Evolutionary conservation across 371 early-diverging fungal genomes (phyloP).

Genomic region (Mortierella sp.): DNA sequence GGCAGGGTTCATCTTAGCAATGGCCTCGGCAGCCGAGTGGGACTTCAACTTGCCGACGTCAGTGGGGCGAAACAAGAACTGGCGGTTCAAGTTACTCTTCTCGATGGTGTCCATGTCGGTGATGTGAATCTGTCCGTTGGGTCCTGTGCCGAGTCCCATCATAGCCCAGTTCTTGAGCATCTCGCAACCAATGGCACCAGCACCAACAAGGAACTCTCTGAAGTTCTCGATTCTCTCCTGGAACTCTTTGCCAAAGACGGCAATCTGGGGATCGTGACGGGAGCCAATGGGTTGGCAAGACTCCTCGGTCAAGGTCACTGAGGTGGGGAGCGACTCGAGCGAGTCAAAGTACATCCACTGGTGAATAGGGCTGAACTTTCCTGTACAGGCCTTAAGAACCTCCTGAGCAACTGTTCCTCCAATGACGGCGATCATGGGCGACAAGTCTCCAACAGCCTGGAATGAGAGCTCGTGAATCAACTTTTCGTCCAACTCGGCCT

Average conservation of each 20-base stretch:
- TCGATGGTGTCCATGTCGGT: conserved; percentile 99
- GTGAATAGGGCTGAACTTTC: conserved; percentile 96
- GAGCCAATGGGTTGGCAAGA: conserved; percentile 82
- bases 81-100: conserved; percentile 98
- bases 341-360: conserved; percentile 99
- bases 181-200: conserved; percentile 99
- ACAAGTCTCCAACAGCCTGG: conserved; percentile 90
- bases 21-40: conserved; percentile 94
- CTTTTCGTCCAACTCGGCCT: conserved; percentile 89
- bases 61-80: conserved; percentile 95
- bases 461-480: conserved; percentile 89
- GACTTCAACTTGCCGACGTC: conserved; percentile 98
- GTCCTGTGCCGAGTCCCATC: conserved; percentile 97
- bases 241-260: conserved; percentile 95
- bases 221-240: conserved; percentile 90
- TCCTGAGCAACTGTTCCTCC: conserved; percentile 99
- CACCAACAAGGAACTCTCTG: conserved; percentile 97
- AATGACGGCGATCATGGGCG: conserved; percentile 98
- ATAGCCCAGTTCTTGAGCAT: conserved; percentile 99
- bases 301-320: conserved; percentile 76
- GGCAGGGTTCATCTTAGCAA: conserved; percentile 93
- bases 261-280: conserved; percentile 96
- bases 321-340: conserved; percentile 91
- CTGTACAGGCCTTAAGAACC: conserved; percentile 96
- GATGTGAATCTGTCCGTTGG: conserved; percentile 87